Base-by-base conservation (phyloP, 805 yeast species). In the Spathaspora gorwiae region DNA sequence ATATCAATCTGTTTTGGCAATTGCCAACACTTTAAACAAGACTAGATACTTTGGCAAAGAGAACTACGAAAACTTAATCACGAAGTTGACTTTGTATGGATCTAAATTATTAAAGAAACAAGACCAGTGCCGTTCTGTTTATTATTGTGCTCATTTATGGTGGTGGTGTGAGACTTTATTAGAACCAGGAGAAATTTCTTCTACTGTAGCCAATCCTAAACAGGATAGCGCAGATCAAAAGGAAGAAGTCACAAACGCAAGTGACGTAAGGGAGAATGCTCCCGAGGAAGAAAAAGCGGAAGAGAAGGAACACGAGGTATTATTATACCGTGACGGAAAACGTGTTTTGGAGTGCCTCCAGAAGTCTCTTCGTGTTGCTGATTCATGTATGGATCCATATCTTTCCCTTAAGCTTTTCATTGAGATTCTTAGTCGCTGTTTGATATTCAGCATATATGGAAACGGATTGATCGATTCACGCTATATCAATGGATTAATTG, bases 121-220 rank as follows among this genome's bases (percentile, higher is more conserved):
- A 32, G 98, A 92, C 57, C 99, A 94, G 64, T 90, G 97, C 62
- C 79, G 97, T 12, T 83, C 96, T 0, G 95, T 90, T 6, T 88
- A 86, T 60, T 65, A 80, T 42, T 90, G 96, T 37, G 83, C 96
- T 1, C 97, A 94, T 64, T 67, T 94, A 40, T 94, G 97, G 97
- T 87, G 95, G 94, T 85, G 92, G 57, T 81, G 84, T 24, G 90
- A 86, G 48, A 50, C 73, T 13, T 61, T 60, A 42, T 57, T 62
- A n/a, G 47, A 47, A 30, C 42, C 42, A n/a, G 63, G 54, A 6
- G 68, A 57, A 9, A 46, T 40, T 9, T 59, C 66, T 10, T 66
- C 68, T 1, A 65, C 69, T 0, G 59, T 59, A 1, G 35, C 37
- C n/a, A 65, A 65, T 26, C 68, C 65, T 1, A 57, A 65, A 9